Evolutionary conservation across 176 grass and related monocot genomes (phyloP), one percentile per base, ranked within the genome.

Genomic region (Elaeis guineensis): DNA sequence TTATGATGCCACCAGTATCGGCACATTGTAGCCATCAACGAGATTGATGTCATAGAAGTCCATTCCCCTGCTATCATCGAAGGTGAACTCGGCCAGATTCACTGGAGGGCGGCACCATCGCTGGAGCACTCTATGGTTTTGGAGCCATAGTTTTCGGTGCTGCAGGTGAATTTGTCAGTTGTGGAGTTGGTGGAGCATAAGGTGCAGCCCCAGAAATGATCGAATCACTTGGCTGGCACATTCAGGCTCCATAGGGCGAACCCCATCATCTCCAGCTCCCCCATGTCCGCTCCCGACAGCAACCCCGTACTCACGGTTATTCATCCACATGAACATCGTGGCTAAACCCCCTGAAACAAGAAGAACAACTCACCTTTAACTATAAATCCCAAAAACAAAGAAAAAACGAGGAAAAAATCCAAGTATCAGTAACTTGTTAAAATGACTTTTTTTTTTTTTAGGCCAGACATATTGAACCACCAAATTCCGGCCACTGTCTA

Each of bases 141-240:
- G 0, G 83, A 82, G 16, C 87, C 83, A 62, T 87, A 96, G 70
- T 96, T 87, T 0, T 80, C 92, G 9, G 92, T 96, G 56, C 22
- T 66, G 72, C 92, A 96, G 76, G 61, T 17, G 78, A 96, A 85
- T 64, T 72, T 85, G 53, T 78, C 83, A 15, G 75, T 18, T 7
- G 54, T n/a, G 19, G 70, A 55, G 55, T 96, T 78, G 12, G 85
- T 25, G 51, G 92, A 50, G 74, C 92, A 97, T 65, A 88, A 78
- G 2, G 92, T 85, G 58, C 92, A 87, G 20, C 75, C 92, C 92
- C 92, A 97, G 77, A 97, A 82, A 26, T 87, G 92, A 0, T 87
- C 92, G 0, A 87, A 96, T 87, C 92, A 96, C 71, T 67, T 74
- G 52, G 75, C 69, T 0, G 92, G 92, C 3, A 67, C 83, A 17